Conservation (phyloP, 164 flowering plant species). For the Umbilicus rupestris region DNA sequence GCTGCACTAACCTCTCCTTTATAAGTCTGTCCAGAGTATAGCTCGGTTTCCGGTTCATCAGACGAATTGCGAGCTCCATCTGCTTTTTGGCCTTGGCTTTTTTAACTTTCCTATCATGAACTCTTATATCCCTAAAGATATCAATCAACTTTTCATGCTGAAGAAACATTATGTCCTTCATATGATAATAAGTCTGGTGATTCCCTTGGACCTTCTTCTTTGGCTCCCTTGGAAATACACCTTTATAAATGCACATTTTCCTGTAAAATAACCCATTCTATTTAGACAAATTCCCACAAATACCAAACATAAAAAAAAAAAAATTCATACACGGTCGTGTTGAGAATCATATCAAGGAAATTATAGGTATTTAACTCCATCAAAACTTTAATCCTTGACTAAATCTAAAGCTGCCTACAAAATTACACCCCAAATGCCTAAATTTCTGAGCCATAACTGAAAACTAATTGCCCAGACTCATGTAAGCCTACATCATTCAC, state of each 20-base stretch:
- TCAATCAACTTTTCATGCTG: slow-evolving; percentile 70
- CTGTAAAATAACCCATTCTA: slow-evolving; percentile 23
- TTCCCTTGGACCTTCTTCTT: slow-evolving; percentile 87
- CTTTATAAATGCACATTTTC: slow-evolving; percentile 76
- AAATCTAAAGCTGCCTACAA: no score
- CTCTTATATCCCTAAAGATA: slow-evolving; percentile 51
- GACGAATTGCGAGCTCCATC: slow-evolving; percentile 38
- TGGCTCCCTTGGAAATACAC: slow-evolving; percentile 81
- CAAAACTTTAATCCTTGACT: no score
- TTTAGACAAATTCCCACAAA: not conserved
- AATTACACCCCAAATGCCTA: not conserved
- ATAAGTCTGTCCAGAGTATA: slow-evolving; percentile 58
- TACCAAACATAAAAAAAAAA: not conserved
- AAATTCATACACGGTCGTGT: not conserved
- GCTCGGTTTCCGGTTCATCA: slow-evolving; percentile 37
- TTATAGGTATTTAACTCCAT: no score
- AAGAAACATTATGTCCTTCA: slow-evolving; percentile 67
- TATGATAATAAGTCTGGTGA: slow-evolving; percentile 82
- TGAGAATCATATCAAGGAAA: no score
- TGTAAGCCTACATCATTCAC: no score
- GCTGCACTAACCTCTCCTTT: slow-evolving; percentile 47
- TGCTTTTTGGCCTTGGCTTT: slow-evolving; percentile 74
- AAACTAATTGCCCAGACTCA: no score
- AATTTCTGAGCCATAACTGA: no score
- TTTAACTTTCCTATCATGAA: slow-evolving; percentile 57